phyloP scores from a whole-genome alignment of 805 yeast genomes.

The Wickerhamiella cacticola region DNA sequence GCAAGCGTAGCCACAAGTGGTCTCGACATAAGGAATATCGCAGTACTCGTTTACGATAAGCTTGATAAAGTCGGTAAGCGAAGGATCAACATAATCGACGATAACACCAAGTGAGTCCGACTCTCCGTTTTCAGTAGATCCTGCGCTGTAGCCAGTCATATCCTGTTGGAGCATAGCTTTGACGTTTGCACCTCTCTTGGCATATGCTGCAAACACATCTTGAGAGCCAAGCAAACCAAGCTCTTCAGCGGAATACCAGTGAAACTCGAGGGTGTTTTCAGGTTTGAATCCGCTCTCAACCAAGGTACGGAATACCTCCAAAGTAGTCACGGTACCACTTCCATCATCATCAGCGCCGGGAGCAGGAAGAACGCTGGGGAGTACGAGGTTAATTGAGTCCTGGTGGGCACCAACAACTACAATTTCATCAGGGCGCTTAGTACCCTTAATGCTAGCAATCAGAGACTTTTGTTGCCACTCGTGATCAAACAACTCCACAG shows the following conservation, averaged over 20 bases:
- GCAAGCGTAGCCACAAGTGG: conserved; percentile 83
- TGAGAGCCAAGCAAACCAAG: conserved; percentile 79
- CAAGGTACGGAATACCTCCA: conserved; percentile 63
- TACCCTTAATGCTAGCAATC: conserved; percentile 44
- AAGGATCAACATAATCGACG: conserved; percentile 49
- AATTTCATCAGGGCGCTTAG: conserved; percentile 33
- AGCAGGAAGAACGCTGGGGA: conserved; percentile 57
- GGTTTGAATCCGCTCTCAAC: conserved; percentile 39
- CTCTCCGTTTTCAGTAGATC: conserved; percentile 37
- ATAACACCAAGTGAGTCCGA: conserved; percentile 71
- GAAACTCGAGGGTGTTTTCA: conserved; percentile 73
- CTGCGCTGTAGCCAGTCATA: conserved; percentile 71
- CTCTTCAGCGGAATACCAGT: conserved; percentile 92
- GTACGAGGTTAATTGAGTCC: conserved; percentile 64
- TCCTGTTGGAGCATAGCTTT: conserved; percentile 87
- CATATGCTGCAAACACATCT: conserved; percentile 55
- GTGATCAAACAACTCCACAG: conserved; percentile 46
- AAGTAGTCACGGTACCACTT: conserved; percentile 66
- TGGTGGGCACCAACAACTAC: conserved; percentile 83
- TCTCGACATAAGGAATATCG: conserved; percentile 56
- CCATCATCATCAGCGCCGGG: conserved; percentile 98
- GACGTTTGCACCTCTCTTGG: conserved; percentile 38
- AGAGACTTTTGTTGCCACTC: conserved; percentile 70
- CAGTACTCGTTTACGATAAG: conserved; percentile 50
- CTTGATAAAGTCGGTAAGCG: conserved; percentile 50